A percentile compares a stretch with the other conserved stretches of the same genome.
Conservation (phyloP, 345 rosid genomes). For the Conringia planisiliqua region DNA sequence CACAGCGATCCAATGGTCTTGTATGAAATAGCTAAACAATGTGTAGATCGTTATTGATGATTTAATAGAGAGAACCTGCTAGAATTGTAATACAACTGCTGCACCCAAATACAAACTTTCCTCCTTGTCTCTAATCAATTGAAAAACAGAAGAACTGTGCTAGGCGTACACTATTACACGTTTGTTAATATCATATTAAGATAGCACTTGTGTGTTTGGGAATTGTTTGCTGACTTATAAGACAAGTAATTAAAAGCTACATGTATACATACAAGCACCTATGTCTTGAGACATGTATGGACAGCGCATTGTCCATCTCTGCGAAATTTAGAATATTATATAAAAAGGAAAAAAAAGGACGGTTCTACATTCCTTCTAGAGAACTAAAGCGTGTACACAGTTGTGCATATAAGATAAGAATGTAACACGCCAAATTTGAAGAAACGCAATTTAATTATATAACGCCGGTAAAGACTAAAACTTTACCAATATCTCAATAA, state of each 20-base stretch:
- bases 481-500: neutral
- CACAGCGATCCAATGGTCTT: neutral
- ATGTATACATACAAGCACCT: neutral
- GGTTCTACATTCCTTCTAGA: neutral
- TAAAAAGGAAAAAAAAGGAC: neutral
- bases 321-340: neutral
- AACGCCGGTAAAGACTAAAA: neutral
- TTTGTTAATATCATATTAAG: neutral
- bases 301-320: neutral
- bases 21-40: neutral
- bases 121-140: neutral
- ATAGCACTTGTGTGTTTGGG: neutral
- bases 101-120: neutral
- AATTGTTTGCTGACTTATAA: neutral
- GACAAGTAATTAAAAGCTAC: conserved; percentile 3
- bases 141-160: neutral
- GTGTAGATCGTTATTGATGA: neutral
- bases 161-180: neutral
- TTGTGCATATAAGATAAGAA: neutral
- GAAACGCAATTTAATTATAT: neutral
- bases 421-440: neutral
- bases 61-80: neutral
- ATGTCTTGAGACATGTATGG: neutral
- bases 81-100: neutral
- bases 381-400: neutral